These are phyloP conservation scores for Ramularia endophylla DNA, from an alignment of 2,329 filamentous ascomycete species.

Conservation along the genomic window DNA sequence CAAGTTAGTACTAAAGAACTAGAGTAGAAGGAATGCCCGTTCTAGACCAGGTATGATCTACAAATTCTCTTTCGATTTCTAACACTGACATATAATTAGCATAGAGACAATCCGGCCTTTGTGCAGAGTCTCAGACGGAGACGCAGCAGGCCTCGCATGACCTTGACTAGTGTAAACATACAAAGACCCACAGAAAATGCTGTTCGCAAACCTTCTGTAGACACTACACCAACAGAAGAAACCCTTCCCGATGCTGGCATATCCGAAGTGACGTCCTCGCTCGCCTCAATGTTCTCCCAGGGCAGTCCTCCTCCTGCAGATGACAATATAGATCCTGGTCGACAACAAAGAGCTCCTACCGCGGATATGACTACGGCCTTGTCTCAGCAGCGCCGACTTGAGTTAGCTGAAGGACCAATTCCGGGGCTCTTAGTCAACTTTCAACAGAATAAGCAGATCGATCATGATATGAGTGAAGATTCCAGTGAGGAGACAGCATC, in stretches of 20 bases:
- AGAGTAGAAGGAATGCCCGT: too few species aligned
- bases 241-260: not conserved
- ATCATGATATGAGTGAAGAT: not conserved
- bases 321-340: not conserved
- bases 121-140: too few species aligned
- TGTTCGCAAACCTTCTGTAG: too few species aligned
- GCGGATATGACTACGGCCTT: not conserved
- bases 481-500: not conserved
- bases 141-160: too few species aligned
- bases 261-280: not conserved
- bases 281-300: not conserved
- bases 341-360: not conserved
- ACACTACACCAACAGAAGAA: too few species aligned
- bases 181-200: too few species aligned
- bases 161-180: too few species aligned
- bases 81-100: too few species aligned
- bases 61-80: too few species aligned
- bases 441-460: not conserved
- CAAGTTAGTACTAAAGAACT: too few species aligned
- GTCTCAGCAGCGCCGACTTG: not conserved
- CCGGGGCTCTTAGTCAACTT: not conserved
- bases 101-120: too few species aligned
- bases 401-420: not conserved
- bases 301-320: not conserved
- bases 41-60: too few species aligned